These are phyloP conservation scores for Rubroboletus pulcherrimus DNA, from an alignment of 768 basidiomycete genomes.

Conservation along the genomic window DNA sequence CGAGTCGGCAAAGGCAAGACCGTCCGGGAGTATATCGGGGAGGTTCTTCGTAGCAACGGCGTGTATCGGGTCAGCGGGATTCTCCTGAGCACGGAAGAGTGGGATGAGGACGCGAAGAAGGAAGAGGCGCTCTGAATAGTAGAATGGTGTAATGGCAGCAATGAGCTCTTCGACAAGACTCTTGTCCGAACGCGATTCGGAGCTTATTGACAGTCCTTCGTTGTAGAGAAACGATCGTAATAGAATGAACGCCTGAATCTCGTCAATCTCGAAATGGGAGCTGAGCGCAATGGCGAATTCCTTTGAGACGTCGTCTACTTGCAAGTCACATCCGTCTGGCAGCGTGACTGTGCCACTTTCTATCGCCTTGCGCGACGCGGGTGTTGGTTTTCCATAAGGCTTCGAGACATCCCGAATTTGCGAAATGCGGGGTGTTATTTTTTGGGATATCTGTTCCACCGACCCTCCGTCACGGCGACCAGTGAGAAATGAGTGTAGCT, in stretches of 20 bases:
- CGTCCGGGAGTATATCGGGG: constrained; percentile 60
- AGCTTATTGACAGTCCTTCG: constrained; percentile 57
- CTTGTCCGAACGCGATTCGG: constrained; percentile 43
- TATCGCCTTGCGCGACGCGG: constrained; percentile 61
- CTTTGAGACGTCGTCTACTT: constrained; percentile 67
- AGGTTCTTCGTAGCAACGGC: constrained; percentile 51
- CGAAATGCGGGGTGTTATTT: constrained; percentile 52
- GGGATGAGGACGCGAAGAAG: constrained; percentile 67
- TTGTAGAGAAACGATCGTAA: constrained; percentile 78
- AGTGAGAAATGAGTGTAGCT: constrained; percentile 56
- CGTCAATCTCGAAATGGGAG: constrained; percentile 68
- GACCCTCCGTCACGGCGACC: constrained; percentile 58
- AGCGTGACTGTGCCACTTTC: constrained; percentile 66
- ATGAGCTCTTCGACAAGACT: constrained; percentile 37
- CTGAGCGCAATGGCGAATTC: constrained; percentile 71
- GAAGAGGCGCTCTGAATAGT: constrained; percentile 74
- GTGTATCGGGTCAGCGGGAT: constrained; percentile 51
- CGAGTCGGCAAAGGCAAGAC: constrained; percentile 54
- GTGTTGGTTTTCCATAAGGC: constrained; percentile 68
- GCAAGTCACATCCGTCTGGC: constrained; percentile 57
- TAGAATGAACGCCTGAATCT: constrained; percentile 72
- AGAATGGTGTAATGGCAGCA: constrained; percentile 74
- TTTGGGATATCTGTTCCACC: constrained; percentile 55
- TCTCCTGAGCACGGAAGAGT: constrained; percentile 68
- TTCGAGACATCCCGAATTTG: constrained; percentile 55